phyloP scores from a whole-genome alignment of 208 protist genomes.

The Wallacemonas sp. region DNA sequence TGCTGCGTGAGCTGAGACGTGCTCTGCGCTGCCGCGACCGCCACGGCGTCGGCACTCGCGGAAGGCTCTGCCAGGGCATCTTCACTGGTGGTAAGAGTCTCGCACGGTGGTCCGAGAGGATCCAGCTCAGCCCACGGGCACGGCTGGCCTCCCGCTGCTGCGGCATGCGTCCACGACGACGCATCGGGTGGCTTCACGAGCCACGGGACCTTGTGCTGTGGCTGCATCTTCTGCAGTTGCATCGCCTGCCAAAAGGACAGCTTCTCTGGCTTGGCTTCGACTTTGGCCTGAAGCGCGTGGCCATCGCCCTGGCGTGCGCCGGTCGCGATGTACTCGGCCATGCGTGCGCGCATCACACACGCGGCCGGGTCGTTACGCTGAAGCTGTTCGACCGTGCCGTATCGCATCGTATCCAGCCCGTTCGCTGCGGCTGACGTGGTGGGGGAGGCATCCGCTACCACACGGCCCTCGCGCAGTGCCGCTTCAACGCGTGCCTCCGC shows the following conservation, averaged over 20 bases:
- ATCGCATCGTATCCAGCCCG: constrained; percentile 15
- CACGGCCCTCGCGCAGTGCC: not conserved
- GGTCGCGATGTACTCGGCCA: too few species aligned
- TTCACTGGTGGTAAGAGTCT: too few species aligned
- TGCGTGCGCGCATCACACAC: constrained; percentile 38
- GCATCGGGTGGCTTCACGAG: not conserved
- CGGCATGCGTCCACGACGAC: too few species aligned
- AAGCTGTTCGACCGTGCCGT: constrained; percentile 42
- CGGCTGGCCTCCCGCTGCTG: too few species aligned
- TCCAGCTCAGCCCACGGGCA: constrained; percentile 7
- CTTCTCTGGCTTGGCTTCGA: not conserved
- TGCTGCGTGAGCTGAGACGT: too few species aligned
- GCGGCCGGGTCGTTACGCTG: constrained; percentile 49
- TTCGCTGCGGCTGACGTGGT: not conserved
- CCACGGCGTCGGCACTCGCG: too few species aligned
- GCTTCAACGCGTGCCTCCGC: constrained; percentile 27
- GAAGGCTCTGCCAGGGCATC: too few species aligned
- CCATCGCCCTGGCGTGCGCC: too few species aligned
- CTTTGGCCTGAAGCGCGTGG: not conserved
- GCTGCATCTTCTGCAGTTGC: not conserved
- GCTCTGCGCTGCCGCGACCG: too few species aligned
- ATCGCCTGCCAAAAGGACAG: not conserved
- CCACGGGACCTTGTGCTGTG: not conserved
- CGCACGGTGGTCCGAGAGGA: constrained; percentile 4
- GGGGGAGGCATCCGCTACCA: too few species aligned